Percentiles rank a stretch among this genome's conserved stretches.
These are phyloP conservation scores for Hamigera avellanea DNA, from an alignment of 495 filamentous ascomycete species.

Conservation along the genomic window DNA sequence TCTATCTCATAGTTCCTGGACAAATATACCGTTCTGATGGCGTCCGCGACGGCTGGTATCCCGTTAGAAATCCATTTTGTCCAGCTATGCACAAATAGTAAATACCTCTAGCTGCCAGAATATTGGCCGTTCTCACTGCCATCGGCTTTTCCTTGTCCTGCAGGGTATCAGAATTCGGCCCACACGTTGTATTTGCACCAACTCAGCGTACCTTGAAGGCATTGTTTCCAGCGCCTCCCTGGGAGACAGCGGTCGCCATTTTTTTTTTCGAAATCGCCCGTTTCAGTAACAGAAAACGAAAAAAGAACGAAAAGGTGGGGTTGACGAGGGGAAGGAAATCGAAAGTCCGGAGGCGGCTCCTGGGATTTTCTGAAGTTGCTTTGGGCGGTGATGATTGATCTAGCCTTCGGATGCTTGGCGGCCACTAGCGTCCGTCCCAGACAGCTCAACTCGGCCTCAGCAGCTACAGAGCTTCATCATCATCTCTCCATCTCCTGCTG, in stretches of 20 bases:
- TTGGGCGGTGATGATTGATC: slow-evolving; percentile 37
- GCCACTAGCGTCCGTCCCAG: slow-evolving; percentile 23
- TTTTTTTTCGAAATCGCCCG: slow-evolving; percentile 25
- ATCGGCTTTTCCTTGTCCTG: slow-evolving; percentile 98
- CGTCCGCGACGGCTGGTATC: slow-evolving; percentile 77
- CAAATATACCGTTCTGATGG: slow-evolving; percentile 66
- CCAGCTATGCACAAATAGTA: background rate
- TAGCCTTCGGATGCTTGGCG: slow-evolving; percentile 35
- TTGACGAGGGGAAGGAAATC: slow-evolving; percentile 8
- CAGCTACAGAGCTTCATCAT: slow-evolving; percentile 15
- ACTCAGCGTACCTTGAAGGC: slow-evolving; percentile 61
- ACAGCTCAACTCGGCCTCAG: slow-evolving; percentile 18
- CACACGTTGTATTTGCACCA: slow-evolving; percentile 20
- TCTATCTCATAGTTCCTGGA: slow-evolving; percentile 11
- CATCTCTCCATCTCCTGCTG: slow-evolving; percentile 11
- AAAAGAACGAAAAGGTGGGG: slow-evolving; percentile 5
- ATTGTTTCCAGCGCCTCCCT: slow-evolving; percentile 48
- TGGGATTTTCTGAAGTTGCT: slow-evolving; percentile 45
- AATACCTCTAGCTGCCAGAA: slow-evolving; percentile 89
- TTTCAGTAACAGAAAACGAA: slow-evolving; percentile 20
- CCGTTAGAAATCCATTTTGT: slow-evolving; percentile 1
- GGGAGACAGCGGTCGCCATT: slow-evolving; percentile 55
- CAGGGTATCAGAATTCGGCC: slow-evolving; percentile 33
- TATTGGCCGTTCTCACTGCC: slow-evolving; percentile 90
- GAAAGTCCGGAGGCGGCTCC: slow-evolving; percentile 19